phyloP scores from a whole-genome alignment of 495 filamentous ascomycete species.

The Penicillium flavigenum region DNA sequence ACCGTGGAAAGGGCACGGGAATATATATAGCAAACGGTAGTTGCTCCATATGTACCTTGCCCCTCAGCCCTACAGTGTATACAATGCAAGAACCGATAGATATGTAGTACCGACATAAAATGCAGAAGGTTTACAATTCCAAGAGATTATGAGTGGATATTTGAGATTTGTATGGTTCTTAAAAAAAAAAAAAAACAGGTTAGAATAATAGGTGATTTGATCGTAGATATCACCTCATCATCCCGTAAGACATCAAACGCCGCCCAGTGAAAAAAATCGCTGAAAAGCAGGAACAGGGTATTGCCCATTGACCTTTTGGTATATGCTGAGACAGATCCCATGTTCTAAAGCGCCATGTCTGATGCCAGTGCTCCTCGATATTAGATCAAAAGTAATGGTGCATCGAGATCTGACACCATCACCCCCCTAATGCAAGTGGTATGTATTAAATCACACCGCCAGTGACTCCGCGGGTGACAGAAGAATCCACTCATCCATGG shows the following conservation, averaged over 20 bases:
- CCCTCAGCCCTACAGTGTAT: not conserved
- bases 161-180: constrained; percentile 1
- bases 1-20: not conserved
- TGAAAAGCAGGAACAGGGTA: constrained; percentile 29
- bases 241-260: constrained; percentile 27
- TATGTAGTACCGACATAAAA: not conserved
- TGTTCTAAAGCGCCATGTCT: constrained; percentile 21
- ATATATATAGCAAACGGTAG: not conserved
- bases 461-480: not conserved
- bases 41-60: not conserved
- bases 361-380: constrained; percentile 17
- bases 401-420: not conserved
- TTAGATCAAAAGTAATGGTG: constrained; percentile 8
- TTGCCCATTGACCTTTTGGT: constrained; percentile 13
- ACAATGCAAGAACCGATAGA: not conserved
- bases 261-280: constrained; percentile 24
- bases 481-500: constrained; percentile 6
- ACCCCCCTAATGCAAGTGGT: constrained; percentile 11
- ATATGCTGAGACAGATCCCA: constrained; percentile 23
- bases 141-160: not conserved
- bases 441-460: constrained; percentile 12
- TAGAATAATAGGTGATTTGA: constrained; percentile 13
- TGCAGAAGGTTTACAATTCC: not conserved
- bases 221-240: constrained; percentile 20
- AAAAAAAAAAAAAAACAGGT: constrained; percentile 10